Conservation (phyloP, 495 filamentous ascomycete genomes). For the Aspergillus panamensis region DNA sequence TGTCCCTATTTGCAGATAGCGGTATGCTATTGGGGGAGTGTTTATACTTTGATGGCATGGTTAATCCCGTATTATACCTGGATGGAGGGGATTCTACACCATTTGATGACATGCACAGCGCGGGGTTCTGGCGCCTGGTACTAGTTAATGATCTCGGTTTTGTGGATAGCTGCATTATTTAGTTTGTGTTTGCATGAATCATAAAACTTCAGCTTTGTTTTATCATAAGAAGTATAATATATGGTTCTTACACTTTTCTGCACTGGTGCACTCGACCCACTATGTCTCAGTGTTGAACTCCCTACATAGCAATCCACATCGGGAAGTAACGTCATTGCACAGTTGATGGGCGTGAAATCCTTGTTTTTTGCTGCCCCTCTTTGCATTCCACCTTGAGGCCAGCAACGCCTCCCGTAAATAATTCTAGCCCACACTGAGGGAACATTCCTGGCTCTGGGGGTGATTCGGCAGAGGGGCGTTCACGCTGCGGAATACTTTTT, state of each 20-base stretch:
- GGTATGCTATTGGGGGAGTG: not conserved
- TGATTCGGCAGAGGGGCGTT: conserved; percentile 12
- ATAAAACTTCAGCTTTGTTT: conserved; percentile 4
- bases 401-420: not conserved
- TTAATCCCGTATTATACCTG: conserved; percentile 9
- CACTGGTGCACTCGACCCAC: not conserved
- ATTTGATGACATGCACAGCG: conserved; percentile 44
- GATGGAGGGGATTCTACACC: conserved; percentile 13
- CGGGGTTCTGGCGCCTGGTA: conserved; percentile 45
- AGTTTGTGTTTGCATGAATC: conserved; percentile 17
- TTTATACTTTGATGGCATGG: conserved; percentile 6
- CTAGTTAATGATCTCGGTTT: conserved; percentile 22
- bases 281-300: conserved; percentile 10
- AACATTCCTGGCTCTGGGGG: conserved; percentile 9
- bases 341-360: not conserved
- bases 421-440: not conserved
- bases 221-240: conserved; percentile 9
- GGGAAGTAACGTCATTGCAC: not conserved
- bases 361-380: not conserved
- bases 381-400: not conserved
- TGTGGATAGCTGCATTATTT: conserved; percentile 26
- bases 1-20: conserved; percentile 1
- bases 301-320: too few species aligned
- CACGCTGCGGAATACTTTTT: not conserved
- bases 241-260: not conserved